Evolutionary conservation across 306 rosid genomes (phyloP), one percentile per base, ranked within the genome.

Genomic region (Medicago lupulina): DNA sequence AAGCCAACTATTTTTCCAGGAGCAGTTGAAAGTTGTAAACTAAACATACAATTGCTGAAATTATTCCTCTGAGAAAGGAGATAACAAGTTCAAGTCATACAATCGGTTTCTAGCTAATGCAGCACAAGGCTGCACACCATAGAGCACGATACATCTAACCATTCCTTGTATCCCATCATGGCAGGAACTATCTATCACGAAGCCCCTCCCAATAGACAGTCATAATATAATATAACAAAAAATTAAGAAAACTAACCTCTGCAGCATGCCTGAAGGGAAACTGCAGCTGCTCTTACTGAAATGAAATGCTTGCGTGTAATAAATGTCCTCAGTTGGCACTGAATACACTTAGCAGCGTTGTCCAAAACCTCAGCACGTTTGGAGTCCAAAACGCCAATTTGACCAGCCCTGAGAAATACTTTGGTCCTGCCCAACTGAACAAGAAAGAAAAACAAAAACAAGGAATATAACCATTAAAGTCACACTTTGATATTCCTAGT

Each of bases 351-450:
- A 44, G 90, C 92, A 86, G 99, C 93, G 78, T 81, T 85, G 80
- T 95, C 99, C 84, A 95, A 84, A 79, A 95, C 95, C 81, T 88
- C 97, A 61, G 97, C 84, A 6, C 99, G 91, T 61, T 79, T 87
- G 64, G 91, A 87, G 80, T 95, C 99, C 78, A 95, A 88, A 84
- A 89, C 79, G 53, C 97, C 99, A 84, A 95, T 95, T 86, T 95
- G 97, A 70, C 99, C 99, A 66, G 96, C 97, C 85, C 99, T 86
- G 68, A 95, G 97, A 86, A 95, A 92, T 57, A 95, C 97, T 77
- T 95, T 95, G 84, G 91, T 89, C 86, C 85, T 88, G 44, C 99
- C 99, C 88, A 92, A 85, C 99, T 95, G 85, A 80, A 66, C 21
- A 65, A 72, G 46, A 66, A 70, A 75, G 43, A 44, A 57, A 76